A percentile compares a stretch with the other conserved stretches of the same genome.
These are phyloP conservation scores for Metschnikowia anglica DNA, from an alignment of 805 yeast species.

Conservation along the genomic window DNA sequence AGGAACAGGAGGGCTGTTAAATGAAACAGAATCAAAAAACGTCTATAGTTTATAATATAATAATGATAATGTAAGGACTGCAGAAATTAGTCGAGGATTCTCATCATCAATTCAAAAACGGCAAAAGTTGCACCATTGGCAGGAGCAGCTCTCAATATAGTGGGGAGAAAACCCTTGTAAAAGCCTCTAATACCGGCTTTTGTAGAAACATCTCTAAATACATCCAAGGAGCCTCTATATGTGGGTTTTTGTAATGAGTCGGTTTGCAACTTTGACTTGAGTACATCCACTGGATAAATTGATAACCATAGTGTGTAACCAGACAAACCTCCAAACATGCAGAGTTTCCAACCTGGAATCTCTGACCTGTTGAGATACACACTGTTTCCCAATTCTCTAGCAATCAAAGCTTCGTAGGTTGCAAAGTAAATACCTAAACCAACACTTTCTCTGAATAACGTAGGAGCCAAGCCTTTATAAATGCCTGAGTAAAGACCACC, in stretches of 20 bases:
- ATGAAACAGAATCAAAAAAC: background rate
- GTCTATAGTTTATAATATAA: background rate
- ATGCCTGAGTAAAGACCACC: constrained; percentile 59
- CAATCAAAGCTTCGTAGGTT: constrained; percentile 85
- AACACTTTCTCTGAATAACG: constrained; percentile 77
- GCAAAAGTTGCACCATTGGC: constrained; percentile 97
- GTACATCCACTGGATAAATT: constrained; percentile 84
- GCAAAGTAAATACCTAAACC: constrained; percentile 89
- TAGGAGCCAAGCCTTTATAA: constrained; percentile 80
- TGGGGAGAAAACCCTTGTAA: constrained; percentile 88
- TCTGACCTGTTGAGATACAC: constrained; percentile 54
- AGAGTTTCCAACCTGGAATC: constrained; percentile 83
- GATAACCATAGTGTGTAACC: constrained; percentile 89
- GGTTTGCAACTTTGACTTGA: constrained; percentile 84
- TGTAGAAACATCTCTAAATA: constrained; percentile 50
- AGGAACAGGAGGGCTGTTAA: background rate
- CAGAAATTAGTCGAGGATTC: constrained; percentile 43
- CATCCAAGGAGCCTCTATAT: constrained; percentile 59
- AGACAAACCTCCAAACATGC: constrained; percentile 84
- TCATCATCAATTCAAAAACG: constrained; percentile 87
- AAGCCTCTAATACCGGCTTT: constrained; percentile 74
- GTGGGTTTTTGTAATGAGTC: constrained; percentile 56
- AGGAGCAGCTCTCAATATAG: constrained; percentile 94
- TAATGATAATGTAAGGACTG: background rate
- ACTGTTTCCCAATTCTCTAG: constrained; percentile 53